Conservation (phyloP, 2,329 filamentous ascomycete species). For the Fusarium secorum region DNA sequence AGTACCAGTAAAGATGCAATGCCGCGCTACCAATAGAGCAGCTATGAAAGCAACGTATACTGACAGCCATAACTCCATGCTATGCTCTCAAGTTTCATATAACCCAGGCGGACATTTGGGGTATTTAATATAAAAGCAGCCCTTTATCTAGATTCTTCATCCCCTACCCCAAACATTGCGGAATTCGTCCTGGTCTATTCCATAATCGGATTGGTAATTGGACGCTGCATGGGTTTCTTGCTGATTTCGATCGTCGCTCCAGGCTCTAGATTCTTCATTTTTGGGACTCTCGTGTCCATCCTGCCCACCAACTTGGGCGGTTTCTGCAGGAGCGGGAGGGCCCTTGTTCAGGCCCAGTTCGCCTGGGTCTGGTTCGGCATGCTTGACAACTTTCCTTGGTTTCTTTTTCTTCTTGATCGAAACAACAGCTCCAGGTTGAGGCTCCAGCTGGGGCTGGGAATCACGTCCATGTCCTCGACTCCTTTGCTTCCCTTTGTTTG, state of each 20-base stretch:
- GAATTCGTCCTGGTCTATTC: conserved; percentile 52
- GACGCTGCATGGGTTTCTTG: conserved; percentile 22
- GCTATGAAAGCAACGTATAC: conserved; percentile 32
- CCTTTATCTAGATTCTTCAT: conserved; percentile 36
- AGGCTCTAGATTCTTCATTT: conserved; percentile 31
- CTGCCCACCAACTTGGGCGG: conserved; percentile 9
- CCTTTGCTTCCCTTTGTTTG: conserved; percentile 38
- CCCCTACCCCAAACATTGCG: conserved; percentile 54
- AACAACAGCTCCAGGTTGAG: conserved; percentile 43
- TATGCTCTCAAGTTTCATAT: conserved; percentile 25
- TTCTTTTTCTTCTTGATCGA: conserved; percentile 52
- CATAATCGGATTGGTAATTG: conserved; percentile 43
- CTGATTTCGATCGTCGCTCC: conserved; percentile 8
- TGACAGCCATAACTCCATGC: conserved; percentile 43
- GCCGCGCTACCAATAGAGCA: conserved; percentile 3
- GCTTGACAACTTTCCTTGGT: conserved; percentile 47
- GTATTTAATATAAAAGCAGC: conserved; percentile 29
- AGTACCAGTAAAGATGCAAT: neutral
- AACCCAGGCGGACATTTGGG: conserved; percentile 14
- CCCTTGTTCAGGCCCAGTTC: conserved; percentile 40
- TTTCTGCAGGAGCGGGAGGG: conserved; percentile 28
- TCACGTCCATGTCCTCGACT: conserved; percentile 7
- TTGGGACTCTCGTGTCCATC: conserved; percentile 35
- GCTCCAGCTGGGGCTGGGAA: conserved; percentile 29
- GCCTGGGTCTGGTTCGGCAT: conserved; percentile 45